A percentile compares a stretch with the other conserved stretches of the same genome.
phyloP scores from a whole-genome alignment of 768 basidiomycete species.

The Daedalea quercina region DNA sequence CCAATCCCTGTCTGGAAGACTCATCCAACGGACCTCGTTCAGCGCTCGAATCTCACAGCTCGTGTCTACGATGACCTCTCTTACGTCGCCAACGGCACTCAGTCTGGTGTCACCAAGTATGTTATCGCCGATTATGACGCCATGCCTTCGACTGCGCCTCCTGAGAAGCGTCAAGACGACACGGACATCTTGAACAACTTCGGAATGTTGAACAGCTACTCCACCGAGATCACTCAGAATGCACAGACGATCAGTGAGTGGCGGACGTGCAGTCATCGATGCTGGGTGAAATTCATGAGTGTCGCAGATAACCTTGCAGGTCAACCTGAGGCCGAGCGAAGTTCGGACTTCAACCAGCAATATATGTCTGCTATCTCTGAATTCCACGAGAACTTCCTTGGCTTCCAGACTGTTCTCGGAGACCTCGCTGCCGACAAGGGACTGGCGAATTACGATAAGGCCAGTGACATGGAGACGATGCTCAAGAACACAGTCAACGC shows the following conservation, averaged over 20 bases:
- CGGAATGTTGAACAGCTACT: constrained; percentile 21
- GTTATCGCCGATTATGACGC: constrained; percentile 6
- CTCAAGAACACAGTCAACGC: constrained; percentile 44
- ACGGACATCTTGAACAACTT: constrained; percentile 15
- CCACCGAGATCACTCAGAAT: constrained; percentile 14
- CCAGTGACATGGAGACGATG: constrained; percentile 36
- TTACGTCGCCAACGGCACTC: neutral
- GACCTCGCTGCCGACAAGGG: constrained; percentile 37
- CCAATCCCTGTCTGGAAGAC: constrained; percentile 16
- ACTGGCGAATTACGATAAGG: constrained; percentile 41
- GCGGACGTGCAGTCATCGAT: neutral
- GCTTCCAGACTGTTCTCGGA: constrained; percentile 23
- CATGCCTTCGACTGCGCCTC: neutral
- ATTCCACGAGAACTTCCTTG: constrained; percentile 27
- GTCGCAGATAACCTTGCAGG: constrained; percentile 1
- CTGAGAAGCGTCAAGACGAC: constrained; percentile 5
- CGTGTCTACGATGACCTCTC: constrained; percentile 6
- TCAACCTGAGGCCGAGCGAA: neutral
- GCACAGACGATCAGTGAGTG: constrained; percentile 22
- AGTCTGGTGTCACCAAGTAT: neutral
- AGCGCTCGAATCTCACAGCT: constrained; percentile 7
- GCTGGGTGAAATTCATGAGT: neutral
- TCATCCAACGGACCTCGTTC: constrained; percentile 13
- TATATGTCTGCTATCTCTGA: constrained; percentile 29
- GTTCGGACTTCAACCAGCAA: constrained; percentile 29